A percentile compares a stretch with the other conserved stretches of the same genome.
These are phyloP conservation scores for Cadophora malorum DNA, from an alignment of 2,329 filamentous ascomycete species.

Conservation along the genomic window DNA sequence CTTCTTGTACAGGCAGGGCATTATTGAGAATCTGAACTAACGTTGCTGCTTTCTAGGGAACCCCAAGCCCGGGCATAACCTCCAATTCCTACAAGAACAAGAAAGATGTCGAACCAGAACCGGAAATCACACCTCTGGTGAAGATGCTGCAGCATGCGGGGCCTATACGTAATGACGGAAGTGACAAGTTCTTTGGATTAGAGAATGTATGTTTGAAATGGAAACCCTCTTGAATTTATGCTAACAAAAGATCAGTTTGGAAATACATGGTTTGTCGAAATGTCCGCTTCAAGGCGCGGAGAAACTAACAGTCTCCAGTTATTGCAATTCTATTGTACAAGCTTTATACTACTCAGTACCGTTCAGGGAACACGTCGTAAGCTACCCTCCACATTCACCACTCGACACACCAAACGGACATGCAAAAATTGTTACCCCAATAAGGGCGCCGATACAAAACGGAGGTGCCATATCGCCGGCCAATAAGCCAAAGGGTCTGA, in stretches of 20 bases:
- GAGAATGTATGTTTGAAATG: conserved; percentile 78
- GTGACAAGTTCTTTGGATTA: conserved; percentile 97
- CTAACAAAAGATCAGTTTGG: conserved; percentile 72
- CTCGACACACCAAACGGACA: conserved; percentile 71
- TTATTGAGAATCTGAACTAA: conserved; percentile 31
- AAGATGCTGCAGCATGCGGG: conserved; percentile 85
- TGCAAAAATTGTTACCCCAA: conserved; percentile 64
- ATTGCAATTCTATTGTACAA: conserved; percentile 98
- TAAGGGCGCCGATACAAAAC: conserved; percentile 55
- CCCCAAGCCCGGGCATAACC: conserved; percentile 34
- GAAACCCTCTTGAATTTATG: conserved; percentile 9
- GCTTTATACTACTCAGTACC: conserved; percentile 94
- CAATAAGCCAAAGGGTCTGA: conserved; percentile 60
- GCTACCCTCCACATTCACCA: conserved; percentile 79
- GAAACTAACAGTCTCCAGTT: conserved; percentile 62
- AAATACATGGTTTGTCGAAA: conserved; percentile 81
- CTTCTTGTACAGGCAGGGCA: conserved; percentile 3
- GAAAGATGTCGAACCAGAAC: conserved; percentile 46
- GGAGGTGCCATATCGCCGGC: conserved; percentile 52
- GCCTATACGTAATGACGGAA: conserved; percentile 82
- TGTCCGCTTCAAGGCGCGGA: neutral
- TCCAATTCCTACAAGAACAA: conserved; percentile 39
- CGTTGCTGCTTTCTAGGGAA: conserved; percentile 27
- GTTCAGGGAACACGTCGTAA: conserved; percentile 93
- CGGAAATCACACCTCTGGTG: conserved; percentile 67